Conservation (phyloP, 768 basidiomycete species). For the Leucocoprinus birnbaumii region DNA sequence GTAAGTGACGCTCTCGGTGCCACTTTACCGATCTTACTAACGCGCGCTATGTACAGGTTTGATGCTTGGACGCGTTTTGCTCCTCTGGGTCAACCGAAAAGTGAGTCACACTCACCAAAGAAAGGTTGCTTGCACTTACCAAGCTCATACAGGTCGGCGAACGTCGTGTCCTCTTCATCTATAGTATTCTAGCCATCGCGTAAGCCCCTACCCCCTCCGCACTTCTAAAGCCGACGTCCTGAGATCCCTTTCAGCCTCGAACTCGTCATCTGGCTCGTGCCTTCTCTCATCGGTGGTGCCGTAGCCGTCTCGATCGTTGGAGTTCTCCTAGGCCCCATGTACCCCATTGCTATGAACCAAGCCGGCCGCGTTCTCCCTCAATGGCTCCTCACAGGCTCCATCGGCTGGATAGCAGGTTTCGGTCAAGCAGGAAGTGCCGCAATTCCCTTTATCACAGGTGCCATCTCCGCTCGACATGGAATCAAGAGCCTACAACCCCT, state of each 20-base stretch:
- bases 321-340: slow-evolving; percentile 72
- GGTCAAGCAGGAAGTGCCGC: slow-evolving; percentile 73
- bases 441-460: slow-evolving; percentile 72
- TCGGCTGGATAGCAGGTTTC: slow-evolving; percentile 67
- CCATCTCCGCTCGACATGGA: slow-evolving; percentile 59
- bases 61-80: slow-evolving; percentile 49
- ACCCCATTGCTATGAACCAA: slow-evolving; percentile 72
- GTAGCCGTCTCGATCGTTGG: slow-evolving; percentile 66
- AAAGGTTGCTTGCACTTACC: neutral
- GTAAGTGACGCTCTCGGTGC: slow-evolving; percentile 27
- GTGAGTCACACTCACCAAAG: slow-evolving; percentile 19
- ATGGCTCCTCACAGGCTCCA: slow-evolving; percentile 62
- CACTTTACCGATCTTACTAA: neutral
- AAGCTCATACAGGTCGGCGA: slow-evolving; percentile 46
- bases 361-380: slow-evolving; percentile 65
- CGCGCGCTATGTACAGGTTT: slow-evolving; percentile 38
- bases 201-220: too few relatives aligned
- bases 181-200: slow-evolving; percentile 49
- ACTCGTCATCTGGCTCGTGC: slow-evolving; percentile 66
- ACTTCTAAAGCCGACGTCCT: too few relatives aligned
- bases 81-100: slow-evolving; percentile 56
- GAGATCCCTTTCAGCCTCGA: slow-evolving; percentile 43
- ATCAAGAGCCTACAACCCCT: slow-evolving; percentile 61
- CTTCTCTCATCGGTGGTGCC: slow-evolving; percentile 61
- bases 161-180: slow-evolving; percentile 48